Evolutionary conservation across 305 asterid genomes (phyloP).

Genomic region (Solanum hybrid): DNA sequence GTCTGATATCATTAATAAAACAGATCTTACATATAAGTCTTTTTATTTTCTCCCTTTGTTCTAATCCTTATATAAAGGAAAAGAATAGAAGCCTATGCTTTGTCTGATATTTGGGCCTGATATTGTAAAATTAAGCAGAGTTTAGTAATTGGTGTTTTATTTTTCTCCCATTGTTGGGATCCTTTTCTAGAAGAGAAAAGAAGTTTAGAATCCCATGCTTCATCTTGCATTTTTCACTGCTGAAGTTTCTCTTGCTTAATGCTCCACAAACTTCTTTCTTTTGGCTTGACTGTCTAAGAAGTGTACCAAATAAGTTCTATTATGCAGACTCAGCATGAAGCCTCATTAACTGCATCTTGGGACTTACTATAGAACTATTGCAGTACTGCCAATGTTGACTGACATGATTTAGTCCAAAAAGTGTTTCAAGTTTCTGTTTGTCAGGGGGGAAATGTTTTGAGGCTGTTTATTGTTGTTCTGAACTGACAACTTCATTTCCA

Average conservation of each 20-base stretch:
- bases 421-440: not conserved
- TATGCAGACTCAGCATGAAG: not conserved
- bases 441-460: not conserved
- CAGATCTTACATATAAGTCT: not conserved
- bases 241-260: slow-evolving; percentile 4
- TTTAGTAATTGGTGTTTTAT: not conserved
- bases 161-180: not conserved
- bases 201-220: not conserved
- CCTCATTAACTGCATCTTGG: not conserved
- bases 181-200: not conserved
- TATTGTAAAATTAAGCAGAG: not conserved
- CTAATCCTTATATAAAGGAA: not conserved
- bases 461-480: not conserved
- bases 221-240: not conserved
- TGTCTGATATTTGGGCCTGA: not conserved
- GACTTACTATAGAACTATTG: not conserved
- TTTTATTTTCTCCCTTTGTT: not conserved
- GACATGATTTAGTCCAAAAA: not conserved
- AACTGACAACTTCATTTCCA: not conserved
- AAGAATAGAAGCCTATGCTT: not conserved
- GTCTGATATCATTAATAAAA: not conserved
- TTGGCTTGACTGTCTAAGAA: not conserved
- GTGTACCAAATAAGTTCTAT: not conserved
- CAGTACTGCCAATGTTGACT: not conserved
- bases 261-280: not conserved